Percentiles rank a stretch among this genome's conserved stretches.
These are phyloP conservation scores for Naumovozyma castellii DNA, from an alignment of 805 yeast species.

Conservation along the genomic window DNA sequence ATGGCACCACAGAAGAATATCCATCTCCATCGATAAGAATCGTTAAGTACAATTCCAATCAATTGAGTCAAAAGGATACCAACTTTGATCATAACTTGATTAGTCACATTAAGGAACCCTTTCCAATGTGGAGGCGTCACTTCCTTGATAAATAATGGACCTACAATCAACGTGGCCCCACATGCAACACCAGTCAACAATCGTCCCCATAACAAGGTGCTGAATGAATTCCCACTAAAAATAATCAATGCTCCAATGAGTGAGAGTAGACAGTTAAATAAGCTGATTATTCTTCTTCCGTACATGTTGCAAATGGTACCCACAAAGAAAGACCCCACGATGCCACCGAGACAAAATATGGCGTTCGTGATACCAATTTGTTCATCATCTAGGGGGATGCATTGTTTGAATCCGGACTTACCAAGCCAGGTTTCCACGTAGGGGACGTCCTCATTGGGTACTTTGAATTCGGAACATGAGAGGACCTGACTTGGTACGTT, in stretches of 20 bases:
- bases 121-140: constrained; percentile 51
- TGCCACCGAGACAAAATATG: constrained; percentile 78
- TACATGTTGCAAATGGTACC: constrained; percentile 56
- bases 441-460: constrained; percentile 11
- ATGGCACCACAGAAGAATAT: not conserved
- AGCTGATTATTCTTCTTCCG: constrained; percentile 53
- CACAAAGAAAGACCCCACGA: constrained; percentile 62
- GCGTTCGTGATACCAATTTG: constrained; percentile 70
- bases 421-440: constrained; percentile 33
- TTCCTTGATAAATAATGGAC: constrained; percentile 67
- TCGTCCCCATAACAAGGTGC: constrained; percentile 38
- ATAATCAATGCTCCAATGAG: constrained; percentile 3
- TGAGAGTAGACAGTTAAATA: constrained; percentile 51
- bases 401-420: constrained; percentile 40
- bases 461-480: constrained; percentile 36
- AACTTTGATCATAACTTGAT: constrained; percentile 64
- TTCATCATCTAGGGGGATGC: constrained; percentile 50
- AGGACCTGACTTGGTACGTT: constrained; percentile 69
- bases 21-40: constrained; percentile 7
- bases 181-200: constrained; percentile 71
- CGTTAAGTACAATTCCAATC: constrained; percentile 34
- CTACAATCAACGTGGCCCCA: constrained; percentile 69
- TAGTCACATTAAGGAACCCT: constrained; percentile 72
- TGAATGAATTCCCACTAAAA: not conserved
- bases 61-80: constrained; percentile 71